phyloP scores from a whole-genome alignment of 176 grass and related monocot species.

The Avena insularis region DNA sequence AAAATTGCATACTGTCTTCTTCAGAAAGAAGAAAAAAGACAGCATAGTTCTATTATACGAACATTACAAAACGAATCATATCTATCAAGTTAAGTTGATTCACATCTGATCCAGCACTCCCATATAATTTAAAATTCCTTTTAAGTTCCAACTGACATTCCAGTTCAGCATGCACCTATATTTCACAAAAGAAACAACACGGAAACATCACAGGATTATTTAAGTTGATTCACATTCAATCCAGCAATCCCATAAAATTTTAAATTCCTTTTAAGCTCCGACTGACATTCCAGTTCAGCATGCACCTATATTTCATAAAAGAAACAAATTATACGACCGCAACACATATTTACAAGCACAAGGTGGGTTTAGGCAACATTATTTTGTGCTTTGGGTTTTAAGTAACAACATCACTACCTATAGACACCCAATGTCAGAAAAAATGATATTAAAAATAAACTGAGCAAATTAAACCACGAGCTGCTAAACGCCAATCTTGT shows the following conservation, averaged over 20 bases:
- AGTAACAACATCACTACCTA: no score
- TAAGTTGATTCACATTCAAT: constrained; percentile 16
- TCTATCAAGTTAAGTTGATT: not conserved
- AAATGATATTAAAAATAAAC: not conserved
- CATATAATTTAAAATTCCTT: not conserved
- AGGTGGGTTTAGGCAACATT: not conserved
- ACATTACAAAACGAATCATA: constrained; percentile 9
- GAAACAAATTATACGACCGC: not conserved
- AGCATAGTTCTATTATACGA: not conserved
- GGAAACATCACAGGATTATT: not conserved
- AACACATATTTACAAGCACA: not conserved
- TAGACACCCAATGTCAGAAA: not conserved
- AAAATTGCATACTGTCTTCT: constrained; percentile 18
- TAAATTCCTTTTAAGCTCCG: not conserved
- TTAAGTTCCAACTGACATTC: not conserved
- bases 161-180: not conserved
- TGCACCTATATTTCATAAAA: not conserved
- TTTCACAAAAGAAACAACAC: not conserved
- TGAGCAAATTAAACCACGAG: not conserved
- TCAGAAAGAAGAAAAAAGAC: constrained; percentile 18
- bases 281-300: not conserved
- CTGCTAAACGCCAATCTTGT: not conserved
- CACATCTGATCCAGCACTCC: constrained; percentile 18
- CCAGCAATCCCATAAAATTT: not conserved
- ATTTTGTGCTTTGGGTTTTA: not conserved